Base-by-base conservation (phyloP, 345 rosid genomes). In the Punica granatum region DNA sequence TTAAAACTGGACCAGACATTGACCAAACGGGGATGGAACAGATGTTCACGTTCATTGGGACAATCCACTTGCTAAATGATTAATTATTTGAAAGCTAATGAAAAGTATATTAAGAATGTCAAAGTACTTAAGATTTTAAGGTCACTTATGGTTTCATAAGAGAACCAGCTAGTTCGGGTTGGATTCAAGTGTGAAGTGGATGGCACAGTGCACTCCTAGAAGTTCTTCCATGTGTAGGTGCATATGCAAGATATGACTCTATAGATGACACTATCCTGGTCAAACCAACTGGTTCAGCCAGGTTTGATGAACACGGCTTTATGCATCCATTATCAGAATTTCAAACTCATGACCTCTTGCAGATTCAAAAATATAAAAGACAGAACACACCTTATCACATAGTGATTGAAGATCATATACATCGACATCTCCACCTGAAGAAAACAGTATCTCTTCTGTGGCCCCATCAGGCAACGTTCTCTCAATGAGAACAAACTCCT, bases 391-490 rank as follows among this genome's bases (percentile, higher is more conserved):
- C 96, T 90, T 89, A 67, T 93, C 97, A 76, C 98, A 93, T 21
- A 93, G 83, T 62, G 87, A 70, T 81, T 93, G 86, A 73, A 93
- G 97, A 81, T 93, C 97, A 85, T 89, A 87, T 18, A 93, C 73
- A 82, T 93, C 96, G 78, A 93, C 83, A 58, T 87, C 88, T 72
- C 94, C 98, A 60, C 94, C 96, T 0, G 92, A 90, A 62, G 97
- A 90, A 78, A 90, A 93, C 73, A 90, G 74, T 60, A 93, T 89
- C 69, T 87, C 87, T 75, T 93, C 98, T 63, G 80, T 68, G 67
- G 73, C 73, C 31, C 98, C 97, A 79, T 90, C 90, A 66, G 82
- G 63, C 25, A 76, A 75, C 70, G 83, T 73, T 41, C 80, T 89
- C 75, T 90, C 96, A 68, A 85, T 74, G 35, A 93, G 86, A 69